These are phyloP conservation scores for Leishmania major DNA, from an alignment of 208 protist genomes.

Conservation along the genomic window DNA sequence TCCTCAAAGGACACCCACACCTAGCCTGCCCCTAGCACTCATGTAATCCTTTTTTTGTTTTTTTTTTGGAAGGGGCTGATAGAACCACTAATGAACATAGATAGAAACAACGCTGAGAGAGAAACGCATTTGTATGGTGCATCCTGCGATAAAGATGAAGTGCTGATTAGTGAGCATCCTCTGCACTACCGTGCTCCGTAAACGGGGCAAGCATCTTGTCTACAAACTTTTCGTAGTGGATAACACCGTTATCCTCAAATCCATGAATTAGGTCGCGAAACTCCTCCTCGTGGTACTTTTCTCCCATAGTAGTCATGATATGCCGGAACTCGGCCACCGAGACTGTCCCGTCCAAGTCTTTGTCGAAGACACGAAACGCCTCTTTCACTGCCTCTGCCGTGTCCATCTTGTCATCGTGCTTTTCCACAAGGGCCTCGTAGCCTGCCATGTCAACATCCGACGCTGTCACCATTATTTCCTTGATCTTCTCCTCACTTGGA, in stretches of 20 bases:
- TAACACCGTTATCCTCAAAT: slow-evolving; percentile 89
- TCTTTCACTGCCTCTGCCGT: slow-evolving; percentile 95
- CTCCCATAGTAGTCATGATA: slow-evolving; percentile 97
- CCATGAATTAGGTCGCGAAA: slow-evolving; percentile 92
- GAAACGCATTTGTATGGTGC: not conserved
- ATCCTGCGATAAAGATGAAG: not conserved
- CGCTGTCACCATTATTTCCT: slow-evolving; percentile 81
- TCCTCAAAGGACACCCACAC: not conserved
- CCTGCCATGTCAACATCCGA: slow-evolving; percentile 82
- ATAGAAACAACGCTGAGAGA: not conserved
- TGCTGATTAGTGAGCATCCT: slow-evolving; percentile 24
- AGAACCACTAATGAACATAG: slow-evolving; percentile 5
- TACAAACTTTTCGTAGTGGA: slow-evolving; percentile 92
- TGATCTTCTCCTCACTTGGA: slow-evolving; percentile 92
- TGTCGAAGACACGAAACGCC: slow-evolving; percentile 97
- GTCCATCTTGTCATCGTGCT: slow-evolving; percentile 91
- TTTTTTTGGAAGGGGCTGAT: not conserved
- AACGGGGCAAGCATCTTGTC: slow-evolving; percentile 91
- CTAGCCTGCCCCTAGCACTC: not conserved
- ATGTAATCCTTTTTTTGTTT: not conserved
- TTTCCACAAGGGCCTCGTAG: slow-evolving; percentile 84
- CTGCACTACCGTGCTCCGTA: slow-evolving; percentile 79
- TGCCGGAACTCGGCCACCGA: slow-evolving; percentile 95
- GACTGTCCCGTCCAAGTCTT: slow-evolving; percentile 95
- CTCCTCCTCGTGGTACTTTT: slow-evolving; percentile 96